Evolutionary conservation across 2,329 filamentous ascomycete species (phyloP).

Genomic region (Colletotrichum spaethianum): DNA sequence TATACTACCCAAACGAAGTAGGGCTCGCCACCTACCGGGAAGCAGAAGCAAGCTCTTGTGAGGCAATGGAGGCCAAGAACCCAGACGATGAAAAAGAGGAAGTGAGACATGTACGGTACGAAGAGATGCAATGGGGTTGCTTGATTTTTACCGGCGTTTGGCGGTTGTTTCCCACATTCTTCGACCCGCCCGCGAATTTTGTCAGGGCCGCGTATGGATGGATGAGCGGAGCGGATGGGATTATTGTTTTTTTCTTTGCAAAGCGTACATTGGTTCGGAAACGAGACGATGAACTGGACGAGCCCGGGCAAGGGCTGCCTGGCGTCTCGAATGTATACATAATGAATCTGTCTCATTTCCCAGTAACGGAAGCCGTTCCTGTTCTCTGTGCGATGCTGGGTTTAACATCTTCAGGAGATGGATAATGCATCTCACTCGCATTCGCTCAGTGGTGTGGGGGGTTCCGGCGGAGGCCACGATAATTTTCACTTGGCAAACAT

Average conservation of each 20-base stretch:
- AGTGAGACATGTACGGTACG: not conserved
- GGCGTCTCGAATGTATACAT: not conserved
- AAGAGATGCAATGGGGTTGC: constrained; percentile 3
- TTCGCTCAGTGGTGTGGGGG: not conserved
- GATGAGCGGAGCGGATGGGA: not conserved
- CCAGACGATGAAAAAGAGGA: not conserved
- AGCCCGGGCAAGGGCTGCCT: not conserved
- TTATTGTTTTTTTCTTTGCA: not conserved
- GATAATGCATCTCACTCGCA: not conserved
- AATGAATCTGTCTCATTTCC: not conserved
- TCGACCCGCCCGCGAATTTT: not conserved
- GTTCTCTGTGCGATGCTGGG: not conserved
- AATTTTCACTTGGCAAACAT: not conserved
- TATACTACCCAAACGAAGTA: not conserved
- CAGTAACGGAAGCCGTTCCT: too few relatives aligned
- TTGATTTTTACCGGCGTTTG: constrained; percentile 5
- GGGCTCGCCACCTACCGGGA: not conserved
- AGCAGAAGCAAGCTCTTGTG: not conserved
- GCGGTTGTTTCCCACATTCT: not conserved
- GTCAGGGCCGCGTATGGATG: not conserved
- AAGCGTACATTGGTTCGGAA: constrained; percentile 5
- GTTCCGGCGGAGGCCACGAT: too few relatives aligned
- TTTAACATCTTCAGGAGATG: not conserved
- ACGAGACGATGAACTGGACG: not conserved
- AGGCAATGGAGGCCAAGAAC: too few relatives aligned